These are phyloP conservation scores for Phoma sp. DNA, from an alignment of 2,329 filamentous ascomycete genomes.

Conservation along the genomic window DNA sequence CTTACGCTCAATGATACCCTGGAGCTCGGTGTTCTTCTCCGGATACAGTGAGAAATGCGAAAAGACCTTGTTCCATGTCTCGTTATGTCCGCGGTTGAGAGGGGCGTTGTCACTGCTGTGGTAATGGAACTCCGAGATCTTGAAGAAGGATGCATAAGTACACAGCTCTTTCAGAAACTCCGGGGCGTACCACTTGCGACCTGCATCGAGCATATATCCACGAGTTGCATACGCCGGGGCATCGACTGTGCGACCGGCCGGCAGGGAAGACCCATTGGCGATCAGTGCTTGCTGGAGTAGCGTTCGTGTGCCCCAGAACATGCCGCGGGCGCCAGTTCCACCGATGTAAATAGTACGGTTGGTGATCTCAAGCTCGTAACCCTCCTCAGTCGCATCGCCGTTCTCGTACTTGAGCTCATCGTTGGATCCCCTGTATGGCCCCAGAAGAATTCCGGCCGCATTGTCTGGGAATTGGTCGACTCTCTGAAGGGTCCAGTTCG, in stretches of 20 bases:
- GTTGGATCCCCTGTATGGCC: constrained; percentile 35
- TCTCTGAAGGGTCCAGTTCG: constrained; percentile 50
- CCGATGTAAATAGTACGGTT: constrained; percentile 45
- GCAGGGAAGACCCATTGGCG: constrained; percentile 39
- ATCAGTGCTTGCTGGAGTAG: constrained; percentile 52
- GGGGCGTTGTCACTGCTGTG: constrained; percentile 59
- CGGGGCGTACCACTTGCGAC: constrained; percentile 53
- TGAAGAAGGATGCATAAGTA: constrained; percentile 56
- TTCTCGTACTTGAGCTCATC: constrained; percentile 54
- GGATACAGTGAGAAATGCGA: constrained; percentile 53
- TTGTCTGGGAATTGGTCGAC: constrained; percentile 44
- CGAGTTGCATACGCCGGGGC: constrained; percentile 54
- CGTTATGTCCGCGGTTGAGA: constrained; percentile 54
- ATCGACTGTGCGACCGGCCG: constrained; percentile 42
- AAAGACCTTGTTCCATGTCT: constrained; percentile 55
- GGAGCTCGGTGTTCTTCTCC: constrained; percentile 40
- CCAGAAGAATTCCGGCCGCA: constrained; percentile 53
- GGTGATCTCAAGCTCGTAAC: constrained; percentile 54
- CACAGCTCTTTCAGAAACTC: constrained; percentile 53
- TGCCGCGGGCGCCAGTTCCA: constrained; percentile 53
- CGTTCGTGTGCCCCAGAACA: constrained; percentile 57
- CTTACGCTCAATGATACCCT: constrained; percentile 41
- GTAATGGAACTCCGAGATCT: constrained; percentile 58
- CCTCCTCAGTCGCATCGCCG: constrained; percentile 56
- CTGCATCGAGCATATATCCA: constrained; percentile 54